These are phyloP conservation scores for Exophiala dermatitidis DNA, from an alignment of 2,329 filamentous ascomycete species.

Conservation along the genomic window DNA sequence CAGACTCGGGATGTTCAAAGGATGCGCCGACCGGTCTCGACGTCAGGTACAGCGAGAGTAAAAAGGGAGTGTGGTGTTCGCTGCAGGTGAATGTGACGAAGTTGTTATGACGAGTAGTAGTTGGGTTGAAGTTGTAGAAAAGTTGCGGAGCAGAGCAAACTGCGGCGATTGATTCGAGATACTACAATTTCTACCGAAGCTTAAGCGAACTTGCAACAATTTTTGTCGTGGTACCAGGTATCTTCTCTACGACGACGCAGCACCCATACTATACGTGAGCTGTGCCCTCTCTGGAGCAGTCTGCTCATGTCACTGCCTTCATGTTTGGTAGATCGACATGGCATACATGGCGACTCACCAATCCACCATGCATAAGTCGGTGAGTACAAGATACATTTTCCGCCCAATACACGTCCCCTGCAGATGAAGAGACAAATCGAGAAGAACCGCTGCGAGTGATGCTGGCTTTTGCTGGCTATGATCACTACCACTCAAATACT, in stretches of 20 bases:
- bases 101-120: background rate
- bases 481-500: slow-evolving; percentile 31
- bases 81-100: background rate
- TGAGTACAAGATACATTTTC: slow-evolving; percentile 27
- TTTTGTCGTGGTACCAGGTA: slow-evolving; percentile 1
- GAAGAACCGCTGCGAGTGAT: slow-evolving; percentile 66
- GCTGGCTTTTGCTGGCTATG: slow-evolving; percentile 43
- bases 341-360: slow-evolving; percentile 31
- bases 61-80: background rate
- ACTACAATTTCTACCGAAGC: slow-evolving; percentile 24
- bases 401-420: slow-evolving; percentile 1
- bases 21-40: background rate
- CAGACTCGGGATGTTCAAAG: background rate
- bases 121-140: background rate
- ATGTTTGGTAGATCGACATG: slow-evolving; percentile 38
- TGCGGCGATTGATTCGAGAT: no score
- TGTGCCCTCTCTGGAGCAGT: background rate
- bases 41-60: no score
- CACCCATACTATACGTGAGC: background rate
- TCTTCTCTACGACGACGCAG: background rate
- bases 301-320: slow-evolving; percentile 25
- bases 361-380: slow-evolving; percentile 26
- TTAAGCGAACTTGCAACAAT: slow-evolving; percentile 23
- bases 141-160: background rate
- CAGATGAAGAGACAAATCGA: slow-evolving; percentile 40